Percentiles rank a stretch among this genome's conserved stretches.
Evolutionary conservation across 495 filamentous ascomycete species (phyloP).

Genomic region (Alectoria sarmentosa): DNA sequence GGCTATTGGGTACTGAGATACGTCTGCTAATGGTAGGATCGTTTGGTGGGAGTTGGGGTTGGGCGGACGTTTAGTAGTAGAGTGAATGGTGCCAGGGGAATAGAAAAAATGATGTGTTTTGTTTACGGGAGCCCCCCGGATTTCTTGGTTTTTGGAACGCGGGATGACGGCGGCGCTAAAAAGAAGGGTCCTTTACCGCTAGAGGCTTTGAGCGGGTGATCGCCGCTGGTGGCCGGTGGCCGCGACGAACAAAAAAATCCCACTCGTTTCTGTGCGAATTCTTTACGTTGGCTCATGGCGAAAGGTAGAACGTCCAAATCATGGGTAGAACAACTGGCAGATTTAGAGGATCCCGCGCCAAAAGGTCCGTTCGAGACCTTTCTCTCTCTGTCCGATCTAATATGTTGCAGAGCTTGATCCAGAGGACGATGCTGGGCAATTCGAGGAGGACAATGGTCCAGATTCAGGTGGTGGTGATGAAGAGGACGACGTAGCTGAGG

Average conservation of each 20-base stretch:
- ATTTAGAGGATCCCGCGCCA: conserved; percentile 55
- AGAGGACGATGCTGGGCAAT: conserved; percentile 57
- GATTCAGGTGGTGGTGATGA: conserved; percentile 27
- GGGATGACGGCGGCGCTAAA: conserved; percentile 6
- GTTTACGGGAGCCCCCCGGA: conserved; percentile 1
- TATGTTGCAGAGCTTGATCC: conserved; percentile 70
- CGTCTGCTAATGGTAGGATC: too few relatives aligned
- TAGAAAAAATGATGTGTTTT: not conserved
- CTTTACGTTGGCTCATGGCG: conserved; percentile 24
- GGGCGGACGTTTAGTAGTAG: too few relatives aligned
- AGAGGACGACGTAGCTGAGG: conserved; percentile 42
- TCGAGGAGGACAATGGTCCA: conserved; percentile 49
- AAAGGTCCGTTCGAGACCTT: conserved; percentile 41
- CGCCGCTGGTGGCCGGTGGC: too few relatives aligned
- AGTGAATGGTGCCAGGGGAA: too few relatives aligned
- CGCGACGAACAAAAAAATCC: too few relatives aligned
- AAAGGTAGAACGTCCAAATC: conserved; percentile 35
- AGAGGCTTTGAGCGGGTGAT: not conserved
- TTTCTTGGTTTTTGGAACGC: conserved; percentile 1
- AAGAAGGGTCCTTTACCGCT: not conserved
- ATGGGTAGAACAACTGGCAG: conserved; percentile 58
- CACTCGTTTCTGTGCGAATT: too few relatives aligned
- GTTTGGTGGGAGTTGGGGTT: too few relatives aligned
- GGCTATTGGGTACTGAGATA: not conserved
- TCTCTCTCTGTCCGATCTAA: not conserved